These are phyloP conservation scores for Arthrobotrys sphaeroides DNA, from an alignment of 2,329 filamentous ascomycete genomes.

Conservation along the genomic window DNA sequence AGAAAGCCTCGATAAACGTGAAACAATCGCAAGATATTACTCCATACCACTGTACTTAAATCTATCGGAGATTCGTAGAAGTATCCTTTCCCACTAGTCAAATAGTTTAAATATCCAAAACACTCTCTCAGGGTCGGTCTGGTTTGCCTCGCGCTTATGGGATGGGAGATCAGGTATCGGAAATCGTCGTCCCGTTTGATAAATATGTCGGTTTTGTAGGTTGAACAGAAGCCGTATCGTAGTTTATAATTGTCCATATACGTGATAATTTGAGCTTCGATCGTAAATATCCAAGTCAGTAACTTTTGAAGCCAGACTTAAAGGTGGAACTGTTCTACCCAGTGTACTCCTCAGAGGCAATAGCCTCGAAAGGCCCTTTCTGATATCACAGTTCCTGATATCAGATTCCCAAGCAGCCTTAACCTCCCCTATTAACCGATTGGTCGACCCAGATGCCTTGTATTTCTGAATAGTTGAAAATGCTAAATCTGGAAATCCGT, in stretches of 20 bases:
- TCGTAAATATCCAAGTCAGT: neutral
- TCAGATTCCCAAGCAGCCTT: constrained; percentile 10
- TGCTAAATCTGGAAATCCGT: neutral
- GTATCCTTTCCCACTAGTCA: neutral
- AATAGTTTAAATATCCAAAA: neutral
- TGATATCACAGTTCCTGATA: constrained; percentile 12
- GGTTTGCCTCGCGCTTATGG: neutral
- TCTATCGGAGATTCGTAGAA: neutral
- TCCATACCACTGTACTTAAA: neutral
- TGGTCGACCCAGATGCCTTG: constrained; percentile 4
- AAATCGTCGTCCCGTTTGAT: constrained; percentile 17
- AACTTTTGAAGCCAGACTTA: neutral
- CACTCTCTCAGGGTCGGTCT: constrained; percentile 2
- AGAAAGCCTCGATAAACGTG: too few species aligned
- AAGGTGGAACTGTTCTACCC: neutral
- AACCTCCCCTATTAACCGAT: neutral
- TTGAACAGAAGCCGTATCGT: constrained; percentile 8
- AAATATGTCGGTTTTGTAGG: constrained; percentile 1
- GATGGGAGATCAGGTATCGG: neutral
- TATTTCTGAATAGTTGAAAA: neutral
- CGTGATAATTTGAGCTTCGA: neutral
- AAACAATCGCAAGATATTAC: neutral
- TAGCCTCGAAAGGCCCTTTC: constrained; percentile 2
- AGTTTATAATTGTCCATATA: constrained; percentile 13
- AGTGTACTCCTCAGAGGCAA: neutral